Percentiles rank a stretch among this genome's conserved stretches.
Evolutionary conservation across 169 alveolate genomes (phyloP).

Genomic region (Hammondia hammondi): DNA sequence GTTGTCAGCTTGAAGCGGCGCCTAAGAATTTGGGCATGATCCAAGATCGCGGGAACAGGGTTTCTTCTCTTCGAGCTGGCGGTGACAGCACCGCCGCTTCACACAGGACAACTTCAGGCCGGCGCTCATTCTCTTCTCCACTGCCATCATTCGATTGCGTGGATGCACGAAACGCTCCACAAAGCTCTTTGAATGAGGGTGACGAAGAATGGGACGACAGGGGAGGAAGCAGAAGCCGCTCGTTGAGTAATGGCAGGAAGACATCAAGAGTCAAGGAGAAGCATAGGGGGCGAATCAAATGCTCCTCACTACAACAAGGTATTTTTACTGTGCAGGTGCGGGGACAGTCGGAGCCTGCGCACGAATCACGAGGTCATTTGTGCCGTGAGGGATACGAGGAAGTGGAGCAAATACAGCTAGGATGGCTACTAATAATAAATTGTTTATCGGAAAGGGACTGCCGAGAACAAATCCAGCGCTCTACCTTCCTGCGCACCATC

Average conservation of each 20-base stretch:
- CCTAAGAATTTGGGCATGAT: too few relatives aligned
- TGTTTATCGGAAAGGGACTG: not conserved
- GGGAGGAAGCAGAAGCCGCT: not conserved
- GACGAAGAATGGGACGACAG: not conserved
- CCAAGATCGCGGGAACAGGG: too few relatives aligned
- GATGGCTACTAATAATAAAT: not conserved
- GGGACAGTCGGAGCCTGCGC: not conserved
- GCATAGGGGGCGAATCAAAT: not conserved
- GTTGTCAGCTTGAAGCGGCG: too few relatives aligned
- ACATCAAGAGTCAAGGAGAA: not conserved
- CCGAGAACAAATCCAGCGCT: not conserved
- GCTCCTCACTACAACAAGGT: not conserved
- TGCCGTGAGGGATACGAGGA: not conserved
- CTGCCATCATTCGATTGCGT: not conserved
- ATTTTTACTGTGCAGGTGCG: not conserved
- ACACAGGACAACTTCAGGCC: not conserved
- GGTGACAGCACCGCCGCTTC: too few relatives aligned
- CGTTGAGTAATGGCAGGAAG: not conserved
- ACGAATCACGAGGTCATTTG: not conserved
- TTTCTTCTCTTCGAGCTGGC: too few relatives aligned
- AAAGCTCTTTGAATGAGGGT: not conserved
- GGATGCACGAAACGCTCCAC: not conserved
- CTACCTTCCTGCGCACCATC: conserved; percentile 1
- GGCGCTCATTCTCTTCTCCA: not conserved
- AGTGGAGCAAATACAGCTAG: conserved; percentile 5